Evolutionary conservation across 2,329 filamentous ascomycete species (phyloP).

Genomic region (Diaporthe citriasiana): DNA sequence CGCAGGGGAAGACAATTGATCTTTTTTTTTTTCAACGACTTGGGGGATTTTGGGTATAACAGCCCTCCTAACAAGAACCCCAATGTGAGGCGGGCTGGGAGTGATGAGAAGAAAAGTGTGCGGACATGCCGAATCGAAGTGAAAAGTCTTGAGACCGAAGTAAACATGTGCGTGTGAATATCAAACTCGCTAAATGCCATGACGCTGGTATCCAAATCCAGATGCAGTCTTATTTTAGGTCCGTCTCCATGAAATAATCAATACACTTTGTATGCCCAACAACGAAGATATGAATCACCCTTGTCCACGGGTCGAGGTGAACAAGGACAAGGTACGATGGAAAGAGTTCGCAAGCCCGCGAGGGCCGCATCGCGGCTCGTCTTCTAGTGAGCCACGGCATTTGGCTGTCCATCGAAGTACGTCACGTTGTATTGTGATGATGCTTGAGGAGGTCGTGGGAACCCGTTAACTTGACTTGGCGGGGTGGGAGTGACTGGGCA

Average conservation of each 20-base stretch:
- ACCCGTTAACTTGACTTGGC: slow-evolving; percentile 54
- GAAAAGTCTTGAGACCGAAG: slow-evolving; percentile 40
- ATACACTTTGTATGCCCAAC: slow-evolving; percentile 42
- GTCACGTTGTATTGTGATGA: slow-evolving; percentile 59
- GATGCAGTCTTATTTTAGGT: slow-evolving; percentile 44
- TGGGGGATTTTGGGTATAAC: slow-evolving; percentile 42
- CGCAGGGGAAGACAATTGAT: slow-evolving; percentile 44
- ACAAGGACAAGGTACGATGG: slow-evolving; percentile 39
- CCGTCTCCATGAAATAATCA: slow-evolving; percentile 39
- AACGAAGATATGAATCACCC: slow-evolving; percentile 41
- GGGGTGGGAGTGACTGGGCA: slow-evolving; percentile 76
- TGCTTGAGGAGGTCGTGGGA: slow-evolving; percentile 58
- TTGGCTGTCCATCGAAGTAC: slow-evolving; percentile 60
- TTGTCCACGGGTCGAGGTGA: slow-evolving; percentile 30
- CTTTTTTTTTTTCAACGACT: slow-evolving; percentile 42
- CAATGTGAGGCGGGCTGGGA: slow-evolving; percentile 41
- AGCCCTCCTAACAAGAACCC: slow-evolving; percentile 42
- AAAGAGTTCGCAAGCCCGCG: slow-evolving; percentile 37
- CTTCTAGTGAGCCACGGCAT: slow-evolving; percentile 41
- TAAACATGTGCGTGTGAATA: slow-evolving; percentile 50
- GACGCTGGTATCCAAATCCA: slow-evolving; percentile 51
- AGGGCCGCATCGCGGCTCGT: slow-evolving; percentile 40
- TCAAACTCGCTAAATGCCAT: slow-evolving; percentile 62
- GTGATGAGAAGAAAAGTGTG: slow-evolving; percentile 36
- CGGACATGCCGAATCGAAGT: slow-evolving; percentile 45